Base-by-base conservation (phyloP, 2,329 filamentous ascomycete genomes). In the Ophiostoma sp. region DNA sequence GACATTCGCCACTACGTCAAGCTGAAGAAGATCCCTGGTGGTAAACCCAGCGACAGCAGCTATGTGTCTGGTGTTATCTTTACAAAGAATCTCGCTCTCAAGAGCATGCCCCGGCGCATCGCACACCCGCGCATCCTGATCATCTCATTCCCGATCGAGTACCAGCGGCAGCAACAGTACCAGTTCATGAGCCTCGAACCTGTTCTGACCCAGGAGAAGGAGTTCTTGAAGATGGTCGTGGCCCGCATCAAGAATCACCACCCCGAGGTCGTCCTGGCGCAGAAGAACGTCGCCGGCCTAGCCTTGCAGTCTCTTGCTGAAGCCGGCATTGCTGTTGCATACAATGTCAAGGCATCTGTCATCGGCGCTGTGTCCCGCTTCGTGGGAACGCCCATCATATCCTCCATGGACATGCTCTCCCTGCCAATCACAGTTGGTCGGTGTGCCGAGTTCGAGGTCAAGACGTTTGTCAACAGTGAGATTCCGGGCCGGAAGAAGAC, bases 141-240 rank as follows among this genome's bases (percentile, higher is more conserved):
- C 72, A 89, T 99, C 69, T 94, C 93, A 0, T 99, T 99, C 75
- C 89, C 95, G 0, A 92, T 99, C 69, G 95, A 99, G 76, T 99
- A 99, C 77, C 92, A 96, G 69, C 87, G 95, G 52, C 93, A 97
- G 73, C 89, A 94, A 75, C 82, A 84, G 76, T 86, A 92, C 71
- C 93, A 98, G 76, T 98, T 99, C 76, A 97, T 99, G 93, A 99
- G 95, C 74, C 81, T 99, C 65, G 93, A 98, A 74, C 94, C 94
- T 52, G 93, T 99, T 68, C 97, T 99, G 73, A 91, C 94, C 68
- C 95, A 99, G 77, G 96, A 99, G 78, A 90, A 91, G 72, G 95
- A 99, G 75, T 99, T 95, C 73, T 81, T 99, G 40, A 87, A 90
- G 73, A 95, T 97, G 75, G 86, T 99, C 68, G 93, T 99, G 41